phyloP scores from a whole-genome alignment of 805 yeast genomes.

The Candida nitratophila region DNA sequence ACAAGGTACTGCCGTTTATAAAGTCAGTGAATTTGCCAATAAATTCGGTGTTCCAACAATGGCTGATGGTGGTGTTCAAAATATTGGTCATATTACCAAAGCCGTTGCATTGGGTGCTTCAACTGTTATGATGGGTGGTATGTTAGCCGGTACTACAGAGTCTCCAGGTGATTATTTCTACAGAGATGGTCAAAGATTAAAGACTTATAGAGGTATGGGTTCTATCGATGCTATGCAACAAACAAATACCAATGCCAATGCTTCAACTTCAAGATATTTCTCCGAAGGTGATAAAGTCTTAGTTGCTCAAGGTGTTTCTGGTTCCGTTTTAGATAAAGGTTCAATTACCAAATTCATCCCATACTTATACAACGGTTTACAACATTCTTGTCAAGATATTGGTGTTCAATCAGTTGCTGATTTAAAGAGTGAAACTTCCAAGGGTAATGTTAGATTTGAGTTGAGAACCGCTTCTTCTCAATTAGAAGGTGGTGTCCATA shows the following conservation, averaged over 20 bases:
- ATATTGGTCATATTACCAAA: constrained; percentile 97
- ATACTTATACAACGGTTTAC: constrained; percentile 89
- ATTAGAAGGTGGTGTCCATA: constrained; percentile 97
- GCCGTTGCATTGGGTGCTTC: constrained; percentile 97
- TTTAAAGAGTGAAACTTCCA: constrained; percentile 56
- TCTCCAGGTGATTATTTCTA: constrained; percentile 97
- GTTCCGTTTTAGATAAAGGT: constrained; percentile 95
- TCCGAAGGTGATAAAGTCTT: constrained; percentile 92
- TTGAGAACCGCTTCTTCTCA: constrained; percentile 98
- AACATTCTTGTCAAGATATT: constrained; percentile 98
- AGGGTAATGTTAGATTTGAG: constrained; percentile 83
- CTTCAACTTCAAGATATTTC: constrained; percentile 96
- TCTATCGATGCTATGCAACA: constrained; percentile 97
- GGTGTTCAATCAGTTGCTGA: constrained; percentile 66
- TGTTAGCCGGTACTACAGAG: constrained; percentile 97
- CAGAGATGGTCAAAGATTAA: constrained; percentile 96
- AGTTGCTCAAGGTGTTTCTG: constrained; percentile 98
- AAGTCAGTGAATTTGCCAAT: constrained; percentile 88
- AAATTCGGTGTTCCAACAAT: constrained; percentile 97
- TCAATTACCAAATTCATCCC: constrained; percentile 91
- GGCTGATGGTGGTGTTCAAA: constrained; percentile 99
- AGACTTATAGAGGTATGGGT: constrained; percentile 99
- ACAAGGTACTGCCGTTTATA: constrained; percentile 97
- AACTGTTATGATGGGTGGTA: constrained; percentile 98
- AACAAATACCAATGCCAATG: constrained; percentile 83